Base-by-base conservation (phyloP, 768 basidiomycete genomes). In the Auricularia sp. region DNA sequence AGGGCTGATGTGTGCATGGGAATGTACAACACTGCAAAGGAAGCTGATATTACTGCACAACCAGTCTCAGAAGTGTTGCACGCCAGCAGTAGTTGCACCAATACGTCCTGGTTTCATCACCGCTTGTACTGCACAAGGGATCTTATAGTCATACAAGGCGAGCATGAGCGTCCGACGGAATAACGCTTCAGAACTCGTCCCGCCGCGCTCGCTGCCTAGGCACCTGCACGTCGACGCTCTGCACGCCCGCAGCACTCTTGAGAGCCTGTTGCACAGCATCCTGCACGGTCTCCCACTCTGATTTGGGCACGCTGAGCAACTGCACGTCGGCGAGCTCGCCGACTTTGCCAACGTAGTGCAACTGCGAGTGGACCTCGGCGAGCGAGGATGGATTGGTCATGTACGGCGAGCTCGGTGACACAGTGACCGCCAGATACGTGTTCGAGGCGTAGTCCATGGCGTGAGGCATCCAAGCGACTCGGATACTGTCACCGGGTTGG, bases 271-370 rank as follows among this genome's bases (percentile, higher is more conserved):
- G 54, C 29, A 80, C 71, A 0, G 71, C 64, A 6, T 62, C 68
- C 64, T 77, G 54, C 29, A 80, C 71, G 29, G 66, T 65, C n/a
- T 68, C 71, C 80, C 80, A 80, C 42, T 74, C 70, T 1, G 65
- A 68, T 62, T 77, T 78, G 2, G 80, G 75, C 3, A 80, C 72
- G 71, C 78, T 76, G 64, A 81, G 71, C n/a, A 81, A 68, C 64
- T 79, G 80, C 16, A 81, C 79, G 66, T 81, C 79, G 16, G 71
- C 64, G 65, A 82, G 66, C 64, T 73, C 70, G 21, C 80, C 81
- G 18, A 81, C 78, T 51, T 73, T 74, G 4, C 80, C 79, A 1
- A 80, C 71, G 62, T 79, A 71, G 0, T 69, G 70, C 59, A 81
- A 65, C 11, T 74, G 69, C 0, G 79, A 73, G 67, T 78, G 77